A percentile compares a stretch with the other conserved stretches of the same genome.
These are phyloP conservation scores for Podila verticillata DNA, from an alignment of 192 early-diverging fungal genomes.

Conservation along the genomic window DNA sequence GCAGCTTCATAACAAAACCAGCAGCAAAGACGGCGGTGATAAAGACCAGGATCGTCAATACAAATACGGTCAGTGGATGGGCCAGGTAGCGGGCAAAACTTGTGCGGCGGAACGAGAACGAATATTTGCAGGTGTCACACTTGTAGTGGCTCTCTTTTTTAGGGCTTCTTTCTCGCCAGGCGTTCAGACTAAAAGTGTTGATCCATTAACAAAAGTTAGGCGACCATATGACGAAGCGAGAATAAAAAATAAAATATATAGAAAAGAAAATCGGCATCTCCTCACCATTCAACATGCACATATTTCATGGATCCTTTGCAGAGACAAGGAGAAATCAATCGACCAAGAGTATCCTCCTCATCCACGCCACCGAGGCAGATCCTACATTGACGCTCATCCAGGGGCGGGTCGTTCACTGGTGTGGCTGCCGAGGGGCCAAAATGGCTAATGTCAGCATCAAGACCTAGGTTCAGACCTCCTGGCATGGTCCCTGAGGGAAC, in stretches of 20 bases:
- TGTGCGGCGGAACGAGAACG: constrained; percentile 63
- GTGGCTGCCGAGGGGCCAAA: background rate
- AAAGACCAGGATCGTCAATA: constrained; percentile 36
- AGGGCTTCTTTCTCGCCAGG: constrained; percentile 58
- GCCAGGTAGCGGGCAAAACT: constrained; percentile 54
- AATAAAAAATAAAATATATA: background rate
- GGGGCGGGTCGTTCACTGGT: constrained; percentile 20
- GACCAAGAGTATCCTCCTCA: constrained; percentile 60
- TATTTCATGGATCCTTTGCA: constrained; percentile 72
- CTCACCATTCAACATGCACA: constrained; percentile 58
- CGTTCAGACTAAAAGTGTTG: constrained; percentile 54
- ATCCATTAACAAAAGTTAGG: background rate
- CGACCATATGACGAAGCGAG: background rate
- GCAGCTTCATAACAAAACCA: constrained; percentile 39
- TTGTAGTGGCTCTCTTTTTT: constrained; percentile 67
- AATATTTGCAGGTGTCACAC: constrained; percentile 69
- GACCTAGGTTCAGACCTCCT: constrained; percentile 28
- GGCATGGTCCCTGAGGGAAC: constrained; percentile 28
- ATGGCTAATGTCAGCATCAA: constrained; percentile 23
- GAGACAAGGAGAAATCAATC: constrained; percentile 62
- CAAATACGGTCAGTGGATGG: constrained; percentile 60
- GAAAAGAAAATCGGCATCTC: background rate
- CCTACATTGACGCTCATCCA: constrained; percentile 62
- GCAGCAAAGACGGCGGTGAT: constrained; percentile 24
- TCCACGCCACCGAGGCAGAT: constrained; percentile 61